phyloP scores from a whole-genome alignment of 345 rosid species.

The Cardamine resedifolia region DNA sequence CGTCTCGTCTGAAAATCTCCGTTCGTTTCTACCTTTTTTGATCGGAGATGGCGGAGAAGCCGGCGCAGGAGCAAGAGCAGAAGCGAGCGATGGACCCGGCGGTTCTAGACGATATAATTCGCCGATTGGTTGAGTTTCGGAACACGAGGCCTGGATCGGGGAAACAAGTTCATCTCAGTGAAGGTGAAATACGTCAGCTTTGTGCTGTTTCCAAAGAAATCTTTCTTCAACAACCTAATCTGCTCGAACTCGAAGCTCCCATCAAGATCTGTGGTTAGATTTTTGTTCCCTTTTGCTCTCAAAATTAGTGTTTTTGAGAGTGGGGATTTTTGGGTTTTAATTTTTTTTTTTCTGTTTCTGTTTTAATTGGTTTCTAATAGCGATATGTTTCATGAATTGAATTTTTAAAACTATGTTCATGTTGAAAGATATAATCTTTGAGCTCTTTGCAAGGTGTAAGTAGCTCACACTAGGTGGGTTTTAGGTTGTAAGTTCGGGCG shows the following conservation, averaged over 20 bases:
- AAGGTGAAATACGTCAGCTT: conserved; percentile 79
- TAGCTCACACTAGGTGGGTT: not conserved
- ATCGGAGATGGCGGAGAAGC: conserved; percentile 39
- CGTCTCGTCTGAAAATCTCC: conserved; percentile 3
- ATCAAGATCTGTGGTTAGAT: conserved; percentile 89
- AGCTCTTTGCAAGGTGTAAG: not conserved
- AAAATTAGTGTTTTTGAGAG: not conserved
- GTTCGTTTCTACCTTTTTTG: not conserved
- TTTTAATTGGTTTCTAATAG: not conserved
- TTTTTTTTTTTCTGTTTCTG: not conserved
- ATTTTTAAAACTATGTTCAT: not conserved
- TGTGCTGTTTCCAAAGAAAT: conserved; percentile 64
- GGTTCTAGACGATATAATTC: conserved; percentile 65
- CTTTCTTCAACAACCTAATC: conserved; percentile 82
- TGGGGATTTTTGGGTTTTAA: not conserved
- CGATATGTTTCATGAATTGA: not conserved
- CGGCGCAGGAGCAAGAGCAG: conserved; percentile 31
- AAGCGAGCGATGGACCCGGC: conserved; percentile 56
- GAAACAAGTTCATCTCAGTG: conserved; percentile 80
- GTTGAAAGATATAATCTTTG: not conserved
- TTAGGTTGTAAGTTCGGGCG: conserved; percentile 13
- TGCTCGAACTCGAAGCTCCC: conserved; percentile 85
- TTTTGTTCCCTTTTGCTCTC: conserved; percentile 6
- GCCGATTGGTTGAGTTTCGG: conserved; percentile 58
- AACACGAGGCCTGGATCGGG: conserved; percentile 54